phyloP scores from a whole-genome alignment of 441 rosid species.

The Lepidium campestre region DNA sequence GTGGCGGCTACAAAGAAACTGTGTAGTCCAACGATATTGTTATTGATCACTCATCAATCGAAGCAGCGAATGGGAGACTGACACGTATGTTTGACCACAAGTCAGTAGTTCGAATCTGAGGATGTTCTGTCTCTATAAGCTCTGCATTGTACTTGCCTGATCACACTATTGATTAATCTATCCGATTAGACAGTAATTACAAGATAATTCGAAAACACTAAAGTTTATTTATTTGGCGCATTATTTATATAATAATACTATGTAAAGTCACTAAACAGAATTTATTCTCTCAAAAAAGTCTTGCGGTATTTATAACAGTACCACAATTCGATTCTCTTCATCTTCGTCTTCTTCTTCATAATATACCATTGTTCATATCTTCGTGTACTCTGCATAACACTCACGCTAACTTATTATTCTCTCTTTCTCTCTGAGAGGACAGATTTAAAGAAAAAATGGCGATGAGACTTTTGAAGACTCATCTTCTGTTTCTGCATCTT shows the following conservation, averaged over 20 bases:
- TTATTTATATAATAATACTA: neutral
- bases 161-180: neutral
- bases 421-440: conserved; percentile 4
- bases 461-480: conserved; percentile 30
- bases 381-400: conserved; percentile 27
- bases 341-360: conserved; percentile 11
- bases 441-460: neutral
- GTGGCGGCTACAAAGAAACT: conserved; percentile 17
- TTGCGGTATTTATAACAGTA: conserved; percentile 18
- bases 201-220: neutral
- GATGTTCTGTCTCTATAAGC: neutral
- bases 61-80: neutral
- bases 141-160: neutral
- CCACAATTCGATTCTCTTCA: conserved; percentile 20
- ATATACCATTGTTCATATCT: conserved; percentile 15
- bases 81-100: neutral
- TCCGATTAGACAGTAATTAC: neutral
- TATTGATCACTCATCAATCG: too few species aligned
- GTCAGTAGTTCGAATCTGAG: neutral
- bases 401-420: conserved; percentile 26
- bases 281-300: conserved; percentile 20
- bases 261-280: neutral
- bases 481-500: conserved; percentile 19
- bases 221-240: neutral
- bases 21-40: too few species aligned